These are phyloP conservation scores for Fusarium sp. DNA, from an alignment of 2,329 filamentous ascomycete species.

Conservation along the genomic window DNA sequence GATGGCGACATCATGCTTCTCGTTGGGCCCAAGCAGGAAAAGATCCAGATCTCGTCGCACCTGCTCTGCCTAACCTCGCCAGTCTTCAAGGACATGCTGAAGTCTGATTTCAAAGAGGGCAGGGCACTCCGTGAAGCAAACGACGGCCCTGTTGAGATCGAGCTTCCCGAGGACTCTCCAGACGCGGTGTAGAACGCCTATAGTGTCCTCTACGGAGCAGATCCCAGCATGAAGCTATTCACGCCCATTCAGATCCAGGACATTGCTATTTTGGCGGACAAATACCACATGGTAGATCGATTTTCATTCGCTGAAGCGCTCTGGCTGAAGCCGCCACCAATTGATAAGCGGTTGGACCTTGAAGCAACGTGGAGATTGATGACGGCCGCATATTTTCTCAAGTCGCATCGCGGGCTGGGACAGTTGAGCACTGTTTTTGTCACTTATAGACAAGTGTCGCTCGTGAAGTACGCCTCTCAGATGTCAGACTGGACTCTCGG, in stretches of 20 bases:
- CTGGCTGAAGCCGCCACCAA: background rate
- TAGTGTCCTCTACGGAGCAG: background rate
- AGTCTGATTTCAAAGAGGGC: conserved; percentile 9
- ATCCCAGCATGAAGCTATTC: background rate
- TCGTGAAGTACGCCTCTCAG: too few relatives aligned
- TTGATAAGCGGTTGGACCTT: too few relatives aligned
- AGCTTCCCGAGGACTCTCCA: background rate
- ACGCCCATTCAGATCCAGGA: background rate
- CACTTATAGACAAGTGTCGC: too few relatives aligned
- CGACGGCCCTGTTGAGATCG: background rate
- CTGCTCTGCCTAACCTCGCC: background rate
- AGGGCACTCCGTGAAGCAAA: background rate
- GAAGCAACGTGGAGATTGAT: background rate
- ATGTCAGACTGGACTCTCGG: too few relatives aligned
- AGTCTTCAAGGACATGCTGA: conserved; percentile 10
- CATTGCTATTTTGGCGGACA: background rate
- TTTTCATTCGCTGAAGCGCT: background rate
- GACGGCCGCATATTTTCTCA: background rate
- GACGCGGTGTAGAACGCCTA: background rate
- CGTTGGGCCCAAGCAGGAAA: background rate
- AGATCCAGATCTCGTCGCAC: background rate
- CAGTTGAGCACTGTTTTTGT: too few relatives aligned
- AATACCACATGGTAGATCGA: background rate
- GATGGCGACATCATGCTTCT: conserved; percentile 8
- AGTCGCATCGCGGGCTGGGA: too few relatives aligned